Conservation (phyloP, 805 yeast genomes). For the Tetrapisispora phaffii region DNA sequence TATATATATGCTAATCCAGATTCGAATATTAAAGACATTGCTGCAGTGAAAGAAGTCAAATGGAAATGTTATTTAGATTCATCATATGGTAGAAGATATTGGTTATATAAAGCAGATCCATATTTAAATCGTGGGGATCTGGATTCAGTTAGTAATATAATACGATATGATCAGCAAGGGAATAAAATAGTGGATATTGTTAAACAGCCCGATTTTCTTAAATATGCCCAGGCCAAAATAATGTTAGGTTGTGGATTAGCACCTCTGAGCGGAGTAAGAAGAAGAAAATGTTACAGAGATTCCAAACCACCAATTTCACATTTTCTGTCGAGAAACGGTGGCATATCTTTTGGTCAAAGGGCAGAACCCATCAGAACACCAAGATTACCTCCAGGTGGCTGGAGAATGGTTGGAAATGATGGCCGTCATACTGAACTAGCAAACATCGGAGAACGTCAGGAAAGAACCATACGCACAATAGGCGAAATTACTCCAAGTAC, state of each 20-base stretch:
- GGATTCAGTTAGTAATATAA: conserved; percentile 30
- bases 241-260: conserved; percentile 31
- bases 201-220: conserved; percentile 33
- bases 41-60: conserved; percentile 15
- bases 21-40: conserved; percentile 16
- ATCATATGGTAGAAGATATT: conserved; percentile 62
- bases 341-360: conserved; percentile 17
- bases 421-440: too few relatives aligned
- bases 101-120: conserved; percentile 51
- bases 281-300: conserved; percentile 25
- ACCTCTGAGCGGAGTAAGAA: conserved; percentile 20
- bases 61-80: conserved; percentile 30
- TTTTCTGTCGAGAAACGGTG: conserved; percentile 26
- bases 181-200: conserved; percentile 39
- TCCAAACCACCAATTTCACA: conserved; percentile 28
- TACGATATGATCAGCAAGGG: conserved; percentile 58
- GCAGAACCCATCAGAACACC: conserved; percentile 20
- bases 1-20: conserved; percentile 13
- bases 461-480: neutral
- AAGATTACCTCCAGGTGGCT: conserved; percentile 28
- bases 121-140: conserved; percentile 29
- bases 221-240: conserved; percentile 33
- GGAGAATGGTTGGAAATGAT: conserved; percentile 18
- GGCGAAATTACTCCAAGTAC: neutral
- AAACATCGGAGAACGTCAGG: neutral